Evolutionary conservation across 257 asterid species (phyloP).

Genomic region (Rhazya stricta): DNA sequence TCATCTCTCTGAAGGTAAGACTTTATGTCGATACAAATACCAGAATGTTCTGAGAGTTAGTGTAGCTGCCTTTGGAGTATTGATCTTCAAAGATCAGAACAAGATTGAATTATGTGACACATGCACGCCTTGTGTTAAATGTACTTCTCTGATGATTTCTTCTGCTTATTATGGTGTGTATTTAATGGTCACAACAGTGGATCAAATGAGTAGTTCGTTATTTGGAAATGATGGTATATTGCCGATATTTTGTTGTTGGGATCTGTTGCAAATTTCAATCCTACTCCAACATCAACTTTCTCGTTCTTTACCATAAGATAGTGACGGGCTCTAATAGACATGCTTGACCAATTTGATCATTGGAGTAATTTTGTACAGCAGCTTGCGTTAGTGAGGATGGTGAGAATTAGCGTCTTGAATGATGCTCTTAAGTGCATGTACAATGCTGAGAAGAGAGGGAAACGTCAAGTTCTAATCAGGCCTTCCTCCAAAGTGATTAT

Average conservation of each 20-base stretch:
- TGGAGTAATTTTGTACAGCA: neutral
- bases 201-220: neutral
- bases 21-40: neutral
- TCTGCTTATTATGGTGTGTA: neutral
- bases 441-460: constrained; percentile 36
- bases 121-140: neutral
- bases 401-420: constrained; percentile 32
- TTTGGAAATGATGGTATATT: neutral
- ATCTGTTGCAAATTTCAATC: neutral
- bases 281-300: neutral
- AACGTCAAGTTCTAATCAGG: constrained; percentile 35
- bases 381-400: constrained; percentile 23
- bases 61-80: neutral
- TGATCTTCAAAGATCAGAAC: neutral
- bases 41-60: neutral
- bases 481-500: constrained; percentile 36
- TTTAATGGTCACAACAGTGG: neutral
- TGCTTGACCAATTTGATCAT: neutral
- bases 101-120: neutral
- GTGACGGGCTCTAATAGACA: neutral
- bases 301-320: neutral
- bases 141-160: neutral
- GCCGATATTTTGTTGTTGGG: neutral
- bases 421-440: constrained; percentile 42
- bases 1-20: neutral